These are phyloP conservation scores for Elaeagnus macrophylla DNA, from an alignment of 306 rosid species.

Conservation along the genomic window DNA sequence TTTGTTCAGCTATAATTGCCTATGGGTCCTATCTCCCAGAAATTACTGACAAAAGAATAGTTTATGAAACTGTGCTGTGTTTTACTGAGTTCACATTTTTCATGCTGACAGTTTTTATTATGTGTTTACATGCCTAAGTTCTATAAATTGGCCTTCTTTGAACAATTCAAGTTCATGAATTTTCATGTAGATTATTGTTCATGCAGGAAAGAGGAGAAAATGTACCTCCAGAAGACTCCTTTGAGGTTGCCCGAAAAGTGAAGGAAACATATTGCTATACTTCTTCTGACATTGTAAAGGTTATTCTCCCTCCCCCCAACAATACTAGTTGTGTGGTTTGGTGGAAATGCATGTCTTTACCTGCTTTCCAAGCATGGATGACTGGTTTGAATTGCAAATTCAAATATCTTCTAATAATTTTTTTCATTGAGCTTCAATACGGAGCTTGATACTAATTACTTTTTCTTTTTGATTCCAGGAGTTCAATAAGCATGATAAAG, in stretches of 20 bases:
- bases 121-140: background rate
- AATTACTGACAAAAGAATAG: no score
- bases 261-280: slow-evolving; percentile 96
- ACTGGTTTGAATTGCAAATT: background rate
- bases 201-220: slow-evolving; percentile 98
- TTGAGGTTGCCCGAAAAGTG: slow-evolving; percentile 96
- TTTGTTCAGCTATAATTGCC: no score
- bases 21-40: no score
- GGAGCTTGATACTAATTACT: slow-evolving; percentile 1
- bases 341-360: slow-evolving; percentile 12
- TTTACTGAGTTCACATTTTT: no score
- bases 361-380: slow-evolving; percentile 8
- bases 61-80: no score
- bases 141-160: background rate
- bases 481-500: slow-evolving; percentile 94
- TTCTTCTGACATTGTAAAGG: slow-evolving; percentile 97
- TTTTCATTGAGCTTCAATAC: no score
- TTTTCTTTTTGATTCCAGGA: slow-evolving; percentile 44
- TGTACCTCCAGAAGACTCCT: slow-evolving; percentile 91
- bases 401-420: no score
- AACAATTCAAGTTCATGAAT: slow-evolving; percentile 20
- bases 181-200: slow-evolving; percentile 19
- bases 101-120: no score
- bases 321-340: background rate
- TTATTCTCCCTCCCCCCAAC: slow-evolving; percentile 19